Evolutionary conservation across 179 eudicot species (phyloP), one percentile per base, ranked within the genome.

Genomic region (Vitellaria paradoxa): DNA sequence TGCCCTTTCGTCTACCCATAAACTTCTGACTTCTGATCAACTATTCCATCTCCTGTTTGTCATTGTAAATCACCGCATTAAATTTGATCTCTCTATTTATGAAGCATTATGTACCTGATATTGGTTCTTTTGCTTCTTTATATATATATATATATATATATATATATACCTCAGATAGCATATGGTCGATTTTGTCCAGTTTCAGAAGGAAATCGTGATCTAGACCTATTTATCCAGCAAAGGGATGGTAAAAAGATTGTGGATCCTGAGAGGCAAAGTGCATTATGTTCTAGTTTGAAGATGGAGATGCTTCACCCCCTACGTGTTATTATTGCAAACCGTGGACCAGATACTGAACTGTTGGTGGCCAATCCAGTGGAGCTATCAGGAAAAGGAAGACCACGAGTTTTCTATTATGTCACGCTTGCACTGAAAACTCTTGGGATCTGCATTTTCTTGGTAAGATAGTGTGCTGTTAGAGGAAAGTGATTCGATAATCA

Each of bases 271-370:
- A 84, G 85, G 76, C 91, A 83, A 82, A 55, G 69, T 21, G 80
- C 82, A 17, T 72, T 92, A 52, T 85, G 85, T 68, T 84, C 90
- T 75, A 84, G 86, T 82, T 82, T 92, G 69, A 87, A 84, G 84
- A 74, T 83, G 81, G 95, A 93, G 83, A 89, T 92, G 93, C 91
- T 86, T 86, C 97, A 89, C 76, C 98, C 98, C n/a, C 77, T 93
- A 63, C 89, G 95, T 8, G 98, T 90, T 40, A 79, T 88, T 24
- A 83, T 92, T 61, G 85, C 87, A 10, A 87, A 86, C 70, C 97
- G 97, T 84, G 98, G 98, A 71, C 98, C 98, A 68, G 98, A 93
- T 80, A 90, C 97, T 13, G 98, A 93, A 78, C 87, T 93, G 46
- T 55, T 93, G 78, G 97, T 92, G 80, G 95, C 97, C 30, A 90